Conservation (phyloP, 208 protist species). For the Wallacemonas rigidus region DNA sequence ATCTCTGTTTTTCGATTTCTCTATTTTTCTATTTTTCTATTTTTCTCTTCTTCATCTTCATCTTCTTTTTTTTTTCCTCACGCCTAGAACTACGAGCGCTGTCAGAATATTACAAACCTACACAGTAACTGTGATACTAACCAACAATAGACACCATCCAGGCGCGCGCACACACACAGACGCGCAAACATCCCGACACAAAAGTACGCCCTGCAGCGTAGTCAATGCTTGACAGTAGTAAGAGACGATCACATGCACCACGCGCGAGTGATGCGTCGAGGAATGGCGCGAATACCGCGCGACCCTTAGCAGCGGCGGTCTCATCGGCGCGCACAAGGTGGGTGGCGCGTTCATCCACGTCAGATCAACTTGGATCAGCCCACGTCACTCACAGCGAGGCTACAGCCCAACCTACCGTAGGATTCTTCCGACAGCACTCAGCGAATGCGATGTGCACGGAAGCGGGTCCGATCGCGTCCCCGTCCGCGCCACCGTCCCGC, state of each 20-base stretch:
- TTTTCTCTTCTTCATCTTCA: background rate
- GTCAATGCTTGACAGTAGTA: background rate
- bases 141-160: background rate
- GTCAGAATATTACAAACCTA: background rate
- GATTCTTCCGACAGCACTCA: slow-evolving; percentile 2
- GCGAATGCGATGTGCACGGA: background rate
- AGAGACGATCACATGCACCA: background rate
- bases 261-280: background rate
- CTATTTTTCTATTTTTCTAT: too few relatives aligned
- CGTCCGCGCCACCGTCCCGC: slow-evolving; percentile 1
- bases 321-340: too few relatives aligned
- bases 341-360: too few relatives aligned
- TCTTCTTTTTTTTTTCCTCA: slow-evolving; percentile 8
- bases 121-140: too few relatives aligned
- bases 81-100: background rate
- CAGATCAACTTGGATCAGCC: too few relatives aligned
- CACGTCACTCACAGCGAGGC: too few relatives aligned
- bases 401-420: too few relatives aligned
- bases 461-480: background rate
- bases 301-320: too few relatives aligned
- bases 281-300: background rate
- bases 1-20: too few relatives aligned
- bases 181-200: background rate
- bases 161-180: background rate
- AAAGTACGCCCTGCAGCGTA: background rate